These are phyloP conservation scores for Xylaria bambusicola DNA, from an alignment of 495 filamentous ascomycete species.

Conservation along the genomic window DNA sequence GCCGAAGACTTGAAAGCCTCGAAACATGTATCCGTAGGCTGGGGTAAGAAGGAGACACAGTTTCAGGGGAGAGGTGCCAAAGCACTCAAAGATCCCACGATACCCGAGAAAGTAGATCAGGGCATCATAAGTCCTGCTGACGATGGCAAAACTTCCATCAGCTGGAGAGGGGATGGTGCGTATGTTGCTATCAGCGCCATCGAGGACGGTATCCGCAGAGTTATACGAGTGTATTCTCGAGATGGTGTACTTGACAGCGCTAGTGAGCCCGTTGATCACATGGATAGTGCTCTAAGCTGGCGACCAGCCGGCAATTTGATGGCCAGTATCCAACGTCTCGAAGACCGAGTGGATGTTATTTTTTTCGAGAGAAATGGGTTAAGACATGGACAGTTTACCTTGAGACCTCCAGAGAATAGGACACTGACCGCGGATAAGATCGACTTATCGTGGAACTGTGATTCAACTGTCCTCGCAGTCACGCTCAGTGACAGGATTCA, in stretches of 20 bases:
- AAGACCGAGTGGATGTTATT: constrained; percentile 74
- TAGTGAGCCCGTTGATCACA: constrained; percentile 87
- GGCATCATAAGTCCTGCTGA: constrained; percentile 74
- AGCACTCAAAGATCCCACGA: constrained; percentile 86
- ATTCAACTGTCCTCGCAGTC: constrained; percentile 88
- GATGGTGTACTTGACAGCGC: constrained; percentile 89
- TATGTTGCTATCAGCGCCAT: constrained; percentile 84
- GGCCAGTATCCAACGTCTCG: constrained; percentile 73
- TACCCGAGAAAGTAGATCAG: constrained; percentile 89
- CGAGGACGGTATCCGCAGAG: constrained; percentile 65
- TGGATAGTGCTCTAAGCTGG: constrained; percentile 89
- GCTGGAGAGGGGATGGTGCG: constrained; percentile 92
- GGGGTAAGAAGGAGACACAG: constrained; percentile 97
- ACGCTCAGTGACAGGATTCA: constrained; percentile 74
- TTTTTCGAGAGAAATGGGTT: constrained; percentile 98
- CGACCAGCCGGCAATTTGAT: constrained; percentile 87
- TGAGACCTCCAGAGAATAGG: constrained; percentile 62
- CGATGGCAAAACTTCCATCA: constrained; percentile 69
- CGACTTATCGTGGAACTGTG: constrained; percentile 78
- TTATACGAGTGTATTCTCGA: constrained; percentile 84
- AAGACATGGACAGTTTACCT: constrained; percentile 85
- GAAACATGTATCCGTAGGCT: constrained; percentile 95
- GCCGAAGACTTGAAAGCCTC: constrained; percentile 80
- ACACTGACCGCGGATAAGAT: constrained; percentile 60
- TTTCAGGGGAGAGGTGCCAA: constrained; percentile 88